Conservation (phyloP, 257 asterid species). For the Buddleja alternifolia region DNA sequence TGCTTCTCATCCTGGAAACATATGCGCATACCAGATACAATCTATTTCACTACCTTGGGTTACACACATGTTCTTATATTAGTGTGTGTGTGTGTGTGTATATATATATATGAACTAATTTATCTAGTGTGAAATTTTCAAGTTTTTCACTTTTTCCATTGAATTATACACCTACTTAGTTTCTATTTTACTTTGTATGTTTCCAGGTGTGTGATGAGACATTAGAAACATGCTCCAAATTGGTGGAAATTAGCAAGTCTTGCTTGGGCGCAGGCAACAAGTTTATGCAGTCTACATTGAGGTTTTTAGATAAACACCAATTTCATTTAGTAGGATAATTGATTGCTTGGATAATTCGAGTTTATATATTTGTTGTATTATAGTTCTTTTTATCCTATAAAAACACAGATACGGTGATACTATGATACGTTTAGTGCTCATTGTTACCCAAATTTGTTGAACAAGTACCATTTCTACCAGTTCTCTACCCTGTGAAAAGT, state of each 20-base stretch:
- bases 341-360: neutral
- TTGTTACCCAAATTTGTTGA: neutral
- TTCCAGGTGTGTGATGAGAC: conserved; percentile 48
- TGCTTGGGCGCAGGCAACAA: conserved; percentile 53
- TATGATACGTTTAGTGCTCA: neutral
- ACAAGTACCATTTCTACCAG: neutral
- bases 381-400: neutral
- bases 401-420: neutral
- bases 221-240: conserved; percentile 48
- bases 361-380: conserved; percentile 16
- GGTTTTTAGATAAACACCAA: conserved; percentile 38
- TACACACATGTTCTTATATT: too few species aligned
- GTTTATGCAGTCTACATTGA: conserved; percentile 58
- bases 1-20: neutral
- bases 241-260: conserved; percentile 69
- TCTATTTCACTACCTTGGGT: neutral
- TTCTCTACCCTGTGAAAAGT: too few species aligned
- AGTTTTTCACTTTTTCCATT: neutral
- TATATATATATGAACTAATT: neutral
- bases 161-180: neutral
- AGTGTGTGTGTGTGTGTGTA: too few species aligned
- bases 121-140: neutral
- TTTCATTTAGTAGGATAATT: conserved; percentile 12
- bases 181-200: neutral
- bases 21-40: neutral